Evolutionary conservation across 148 eudicot species (phyloP).

Genomic region (Euryodendron excelsum): DNA sequence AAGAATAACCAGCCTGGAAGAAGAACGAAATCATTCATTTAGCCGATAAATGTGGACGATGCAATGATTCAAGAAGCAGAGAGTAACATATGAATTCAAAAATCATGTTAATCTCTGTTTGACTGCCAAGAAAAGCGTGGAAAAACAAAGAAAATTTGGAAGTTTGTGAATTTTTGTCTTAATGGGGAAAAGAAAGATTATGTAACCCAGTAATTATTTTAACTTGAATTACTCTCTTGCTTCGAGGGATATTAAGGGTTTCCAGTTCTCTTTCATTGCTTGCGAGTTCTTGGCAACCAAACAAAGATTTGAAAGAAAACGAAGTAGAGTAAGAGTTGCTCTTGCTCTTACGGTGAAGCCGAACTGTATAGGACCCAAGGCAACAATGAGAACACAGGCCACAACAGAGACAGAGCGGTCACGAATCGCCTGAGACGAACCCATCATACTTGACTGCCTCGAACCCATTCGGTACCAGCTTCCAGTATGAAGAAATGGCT

Average conservation of each 20-base stretch:
- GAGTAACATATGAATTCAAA: too few species aligned
- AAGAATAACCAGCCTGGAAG: conserved; percentile 73
- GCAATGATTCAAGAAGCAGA: too few species aligned
- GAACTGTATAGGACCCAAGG: conserved; percentile 93
- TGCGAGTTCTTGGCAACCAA: conserved; percentile 6
- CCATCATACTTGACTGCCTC: conserved; percentile 79
- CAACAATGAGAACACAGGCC: conserved; percentile 90
- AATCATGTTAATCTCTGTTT: too few species aligned
- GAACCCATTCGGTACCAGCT: conserved; percentile 99
- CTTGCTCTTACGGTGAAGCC: conserved; percentile 88
- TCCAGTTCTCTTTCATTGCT: not conserved
- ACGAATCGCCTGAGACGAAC: conserved; percentile 70
- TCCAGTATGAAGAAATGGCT: conserved; percentile 91
- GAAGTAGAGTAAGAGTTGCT: not conserved
- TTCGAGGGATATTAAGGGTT: conserved; percentile 10
- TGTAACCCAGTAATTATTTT: too few species aligned
- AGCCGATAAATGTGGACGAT: too few species aligned
- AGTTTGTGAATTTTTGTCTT: not conserved
- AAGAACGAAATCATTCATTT: conserved; percentile 3
- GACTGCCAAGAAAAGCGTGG: conserved; percentile 4
- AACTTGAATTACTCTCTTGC: not conserved
- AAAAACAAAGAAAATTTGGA: not conserved
- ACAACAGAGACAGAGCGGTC: conserved; percentile 80
- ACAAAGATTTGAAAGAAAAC: not conserved
- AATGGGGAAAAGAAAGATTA: too few species aligned